Conservation (phyloP, 2,329 filamentous ascomycete genomes). For the Colletotrichum lupini region DNA sequence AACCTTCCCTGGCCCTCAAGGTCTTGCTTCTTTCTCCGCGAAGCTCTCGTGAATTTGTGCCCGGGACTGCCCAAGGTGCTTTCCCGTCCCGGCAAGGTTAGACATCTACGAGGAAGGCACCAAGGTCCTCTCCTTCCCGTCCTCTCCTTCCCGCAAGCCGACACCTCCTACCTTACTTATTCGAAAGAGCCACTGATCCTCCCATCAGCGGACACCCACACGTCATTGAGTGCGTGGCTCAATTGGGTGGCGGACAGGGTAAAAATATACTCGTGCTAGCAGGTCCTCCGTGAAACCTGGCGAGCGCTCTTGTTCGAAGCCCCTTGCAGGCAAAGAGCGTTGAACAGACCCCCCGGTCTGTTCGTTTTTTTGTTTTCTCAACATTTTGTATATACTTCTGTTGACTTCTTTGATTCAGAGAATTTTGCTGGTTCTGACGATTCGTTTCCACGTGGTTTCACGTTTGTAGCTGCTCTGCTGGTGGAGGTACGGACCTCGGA, state of each 20-base stretch:
- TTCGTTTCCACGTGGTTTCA: background rate
- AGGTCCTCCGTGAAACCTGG: background rate
- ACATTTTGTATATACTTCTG: background rate
- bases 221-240: constrained; percentile 1
- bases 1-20: background rate
- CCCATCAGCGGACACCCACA: background rate
- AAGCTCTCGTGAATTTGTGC: background rate
- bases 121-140: background rate
- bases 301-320: constrained; percentile 3
- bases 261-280: background rate
- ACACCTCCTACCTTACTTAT: background rate
- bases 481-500: background rate
- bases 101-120: background rate
- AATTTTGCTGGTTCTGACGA: background rate
- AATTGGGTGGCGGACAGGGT: background rate
- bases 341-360: background rate
- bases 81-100: background rate
- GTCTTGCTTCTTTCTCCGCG: background rate
- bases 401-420: too few relatives aligned
- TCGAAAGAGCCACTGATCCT: background rate
- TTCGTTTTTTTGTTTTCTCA: background rate
- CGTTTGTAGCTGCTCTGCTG: background rate
- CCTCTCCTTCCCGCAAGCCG: background rate
- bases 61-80: background rate
- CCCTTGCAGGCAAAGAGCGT: constrained; percentile 5